phyloP scores from a whole-genome alignment of 2,329 filamentous ascomycete species.

The Ophiostoma tasmaniense region DNA sequence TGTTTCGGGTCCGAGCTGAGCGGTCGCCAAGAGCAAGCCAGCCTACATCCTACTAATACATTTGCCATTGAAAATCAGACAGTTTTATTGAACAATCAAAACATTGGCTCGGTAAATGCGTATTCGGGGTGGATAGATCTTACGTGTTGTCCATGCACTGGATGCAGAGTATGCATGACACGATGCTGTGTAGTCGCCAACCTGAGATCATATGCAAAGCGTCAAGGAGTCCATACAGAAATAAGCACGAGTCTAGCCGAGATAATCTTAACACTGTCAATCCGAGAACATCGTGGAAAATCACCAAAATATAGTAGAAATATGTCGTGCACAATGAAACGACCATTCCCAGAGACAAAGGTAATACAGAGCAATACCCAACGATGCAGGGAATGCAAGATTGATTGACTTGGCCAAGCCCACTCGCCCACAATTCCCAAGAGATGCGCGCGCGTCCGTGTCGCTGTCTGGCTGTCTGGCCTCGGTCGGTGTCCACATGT shows the following conservation, averaged over 20 bases:
- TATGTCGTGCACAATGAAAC: background rate
- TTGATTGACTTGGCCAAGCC: constrained; percentile 2
- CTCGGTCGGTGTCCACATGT: background rate
- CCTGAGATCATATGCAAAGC: background rate
- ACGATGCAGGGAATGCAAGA: background rate
- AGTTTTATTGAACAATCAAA: background rate
- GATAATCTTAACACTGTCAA: background rate
- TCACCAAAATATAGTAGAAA: background rate
- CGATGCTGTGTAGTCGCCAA: too few species aligned
- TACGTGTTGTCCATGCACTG: background rate
- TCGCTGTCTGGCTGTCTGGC: background rate
- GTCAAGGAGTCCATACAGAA: background rate
- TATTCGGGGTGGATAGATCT: background rate
- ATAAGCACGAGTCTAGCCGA: background rate
- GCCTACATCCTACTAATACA: too few species aligned
- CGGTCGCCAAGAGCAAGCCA: too few species aligned
- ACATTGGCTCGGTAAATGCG: background rate
- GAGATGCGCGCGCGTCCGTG: constrained; percentile 5
- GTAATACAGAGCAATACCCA: too few species aligned
- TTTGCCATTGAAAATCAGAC: too few species aligned
- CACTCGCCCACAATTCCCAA: background rate
- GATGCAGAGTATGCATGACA: background rate
- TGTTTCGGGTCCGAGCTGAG: background rate
- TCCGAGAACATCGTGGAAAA: background rate
- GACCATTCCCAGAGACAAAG: background rate